Conservation (phyloP, 2,329 filamentous ascomycete genomes). For the Chaetomium globosum region DNA sequence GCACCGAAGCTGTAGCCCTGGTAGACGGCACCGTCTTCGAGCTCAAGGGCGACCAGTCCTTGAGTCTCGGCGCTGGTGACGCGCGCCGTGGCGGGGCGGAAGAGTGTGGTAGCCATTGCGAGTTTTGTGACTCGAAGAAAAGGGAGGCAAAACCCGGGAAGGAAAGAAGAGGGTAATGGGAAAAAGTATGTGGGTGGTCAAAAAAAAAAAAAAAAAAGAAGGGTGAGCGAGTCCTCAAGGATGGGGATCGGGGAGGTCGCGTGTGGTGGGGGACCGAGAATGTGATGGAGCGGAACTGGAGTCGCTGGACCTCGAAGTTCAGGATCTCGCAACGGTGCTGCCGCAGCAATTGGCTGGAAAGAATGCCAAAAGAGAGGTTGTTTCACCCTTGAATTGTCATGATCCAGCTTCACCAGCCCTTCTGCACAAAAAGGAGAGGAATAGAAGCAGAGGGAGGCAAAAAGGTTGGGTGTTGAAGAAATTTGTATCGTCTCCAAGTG, state of each 20-base stretch:
- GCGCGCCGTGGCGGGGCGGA: conserved; percentile 64
- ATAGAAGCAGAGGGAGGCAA: conserved; percentile 23
- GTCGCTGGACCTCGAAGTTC: conserved; percentile 19
- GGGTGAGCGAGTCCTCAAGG: background rate
- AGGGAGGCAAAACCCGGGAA: background rate
- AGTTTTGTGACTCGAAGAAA: conserved; percentile 5
- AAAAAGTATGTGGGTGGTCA: conserved; percentile 9
- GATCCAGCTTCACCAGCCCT: conserved; percentile 30
- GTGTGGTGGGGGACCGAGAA: conserved; percentile 6
- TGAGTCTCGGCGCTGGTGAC: conserved; percentile 57
- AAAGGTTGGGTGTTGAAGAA: conserved; percentile 17
- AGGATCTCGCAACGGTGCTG: conserved; percentile 8
- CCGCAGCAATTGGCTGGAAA: conserved; percentile 14
- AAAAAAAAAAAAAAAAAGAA: conserved; percentile 1
- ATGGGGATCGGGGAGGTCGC: background rate
- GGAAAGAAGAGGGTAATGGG: background rate
- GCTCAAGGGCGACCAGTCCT: conserved; percentile 80
- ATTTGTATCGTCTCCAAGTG: conserved; percentile 26
- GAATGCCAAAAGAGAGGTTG: conserved; percentile 29
- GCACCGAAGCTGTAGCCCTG: conserved; percentile 97
- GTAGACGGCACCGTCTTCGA: conserved; percentile 87
- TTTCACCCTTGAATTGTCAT: conserved; percentile 34
- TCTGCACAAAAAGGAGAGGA: conserved; percentile 29
- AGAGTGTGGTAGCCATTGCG: conserved; percentile 45
- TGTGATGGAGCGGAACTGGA: conserved; percentile 3